Percentiles rank a stretch among this genome's conserved stretches.
Conservation (phyloP, 2,329 filamentous ascomycete genomes). For the Grosmannia serpens region DNA sequence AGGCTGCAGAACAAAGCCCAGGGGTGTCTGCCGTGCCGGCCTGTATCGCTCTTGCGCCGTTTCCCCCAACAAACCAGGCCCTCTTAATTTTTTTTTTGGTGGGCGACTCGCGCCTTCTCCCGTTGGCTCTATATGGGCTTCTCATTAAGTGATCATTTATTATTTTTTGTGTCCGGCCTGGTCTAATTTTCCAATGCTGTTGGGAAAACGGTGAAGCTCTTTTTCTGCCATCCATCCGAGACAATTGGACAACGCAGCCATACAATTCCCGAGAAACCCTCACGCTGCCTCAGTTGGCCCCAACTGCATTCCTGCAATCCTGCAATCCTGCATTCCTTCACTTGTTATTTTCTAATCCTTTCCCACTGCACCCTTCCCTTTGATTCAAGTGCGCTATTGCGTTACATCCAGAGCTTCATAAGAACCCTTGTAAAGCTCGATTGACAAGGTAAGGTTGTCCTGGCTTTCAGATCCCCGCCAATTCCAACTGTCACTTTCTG, state of each 20-base stretch:
- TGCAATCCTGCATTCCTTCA: neutral
- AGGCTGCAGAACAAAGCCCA: neutral
- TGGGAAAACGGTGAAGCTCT: constrained; percentile 8
- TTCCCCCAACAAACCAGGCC: constrained; percentile 12
- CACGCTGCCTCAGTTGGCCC: neutral
- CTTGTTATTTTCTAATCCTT: neutral
- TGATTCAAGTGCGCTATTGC: neutral
- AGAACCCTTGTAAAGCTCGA: neutral
- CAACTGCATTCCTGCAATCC: neutral
- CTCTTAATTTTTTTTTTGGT: constrained; percentile 5
- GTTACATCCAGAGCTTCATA: neutral
- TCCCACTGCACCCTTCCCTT: neutral
- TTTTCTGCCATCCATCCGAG: constrained; percentile 9
- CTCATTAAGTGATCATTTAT: neutral
- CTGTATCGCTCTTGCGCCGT: neutral
- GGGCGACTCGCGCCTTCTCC: constrained; percentile 8
- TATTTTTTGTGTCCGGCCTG: neutral
- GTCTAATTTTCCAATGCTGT: constrained; percentile 7
- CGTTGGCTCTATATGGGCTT: constrained; percentile 6
- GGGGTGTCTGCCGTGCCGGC: constrained; percentile 6
- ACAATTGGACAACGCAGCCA: neutral
- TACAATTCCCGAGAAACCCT: neutral
- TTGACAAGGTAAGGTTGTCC: neutral
- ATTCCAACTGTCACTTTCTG: neutral
- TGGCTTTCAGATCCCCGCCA: neutral